Percentiles rank a stretch among this genome's conserved stretches.
Evolutionary conservation across 495 filamentous ascomycete species (phyloP).

Genomic region (Neurospora hispaniola): DNA sequence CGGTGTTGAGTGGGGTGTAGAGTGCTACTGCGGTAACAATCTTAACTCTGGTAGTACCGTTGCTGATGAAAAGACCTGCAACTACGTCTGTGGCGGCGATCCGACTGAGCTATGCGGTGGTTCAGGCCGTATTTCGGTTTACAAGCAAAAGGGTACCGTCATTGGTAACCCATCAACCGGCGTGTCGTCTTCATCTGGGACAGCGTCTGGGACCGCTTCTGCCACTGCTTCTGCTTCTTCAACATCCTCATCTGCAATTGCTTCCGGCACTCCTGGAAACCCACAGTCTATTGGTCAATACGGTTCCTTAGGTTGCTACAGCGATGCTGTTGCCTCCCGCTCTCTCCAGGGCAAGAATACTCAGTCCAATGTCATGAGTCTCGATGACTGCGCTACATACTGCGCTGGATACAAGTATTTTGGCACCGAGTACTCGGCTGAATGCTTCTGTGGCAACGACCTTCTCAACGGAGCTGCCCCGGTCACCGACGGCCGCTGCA

Average conservation of each 20-base stretch:
- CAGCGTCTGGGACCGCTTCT: background rate
- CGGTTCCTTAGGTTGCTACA: conserved; percentile 25
- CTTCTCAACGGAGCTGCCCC: conserved; percentile 15
- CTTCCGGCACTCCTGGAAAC: conserved; percentile 13
- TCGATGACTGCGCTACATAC: conserved; percentile 23
- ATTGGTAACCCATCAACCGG: background rate
- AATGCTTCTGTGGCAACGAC: conserved; percentile 29
- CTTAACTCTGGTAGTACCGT: background rate
- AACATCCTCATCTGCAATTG: conserved; percentile 9
- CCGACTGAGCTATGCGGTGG: conserved; percentile 5
- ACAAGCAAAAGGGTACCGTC: conserved; percentile 6
- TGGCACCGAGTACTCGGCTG: conserved; percentile 22
- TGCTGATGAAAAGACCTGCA: conserved; percentile 1
- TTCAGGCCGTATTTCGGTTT: conserved; percentile 4
- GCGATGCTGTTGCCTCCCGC: conserved; percentile 17
- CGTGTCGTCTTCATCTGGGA: background rate
- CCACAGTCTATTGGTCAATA: conserved; percentile 20
- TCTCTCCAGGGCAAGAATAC: conserved; percentile 10
- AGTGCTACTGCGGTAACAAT: conserved; percentile 14
- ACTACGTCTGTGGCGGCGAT: conserved; percentile 8
- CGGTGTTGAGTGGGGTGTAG: conserved; percentile 8
- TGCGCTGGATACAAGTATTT: conserved; percentile 24
- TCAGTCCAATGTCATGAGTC: conserved; percentile 17
- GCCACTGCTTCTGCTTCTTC: conserved; percentile 23
- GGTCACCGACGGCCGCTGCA: conserved; percentile 20